Percentiles rank a stretch among this genome's conserved stretches.
phyloP scores from a whole-genome alignment of 2,329 filamentous ascomycete species.

The Sclerotinia spermophila region DNA sequence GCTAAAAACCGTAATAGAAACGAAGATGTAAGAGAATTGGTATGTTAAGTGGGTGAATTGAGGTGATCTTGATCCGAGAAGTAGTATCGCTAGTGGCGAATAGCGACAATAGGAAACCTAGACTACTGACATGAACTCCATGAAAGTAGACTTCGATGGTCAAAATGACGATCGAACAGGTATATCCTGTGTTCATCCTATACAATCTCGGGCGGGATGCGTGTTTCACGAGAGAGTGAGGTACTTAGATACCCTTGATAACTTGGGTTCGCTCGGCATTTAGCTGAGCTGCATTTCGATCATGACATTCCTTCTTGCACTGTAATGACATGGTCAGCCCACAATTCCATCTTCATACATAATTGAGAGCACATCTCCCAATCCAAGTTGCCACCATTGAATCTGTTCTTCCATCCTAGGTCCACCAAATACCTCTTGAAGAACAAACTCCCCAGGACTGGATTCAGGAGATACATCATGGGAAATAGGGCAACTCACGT shows the following conservation, averaged over 20 bases:
- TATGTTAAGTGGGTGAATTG: neutral
- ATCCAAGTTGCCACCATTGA: slow-evolving; percentile 42
- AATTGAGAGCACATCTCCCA: slow-evolving; percentile 38
- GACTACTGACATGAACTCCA: neutral
- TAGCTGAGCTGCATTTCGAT: slow-evolving; percentile 88
- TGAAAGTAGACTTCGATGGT: neutral
- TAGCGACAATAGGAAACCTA: neutral
- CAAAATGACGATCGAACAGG: neutral
- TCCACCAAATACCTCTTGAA: neutral
- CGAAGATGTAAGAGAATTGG: neutral
- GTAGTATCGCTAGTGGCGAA: neutral
- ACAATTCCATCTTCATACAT: slow-evolving; percentile 17
- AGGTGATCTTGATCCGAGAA: neutral
- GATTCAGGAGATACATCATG: neutral
- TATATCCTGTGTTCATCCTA: neutral
- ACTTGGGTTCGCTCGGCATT: slow-evolving; percentile 90
- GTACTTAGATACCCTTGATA: slow-evolving; percentile 77
- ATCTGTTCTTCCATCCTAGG: neutral
- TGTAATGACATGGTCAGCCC: slow-evolving; percentile 35
- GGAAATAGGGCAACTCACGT: slow-evolving; percentile 52
- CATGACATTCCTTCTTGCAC: slow-evolving; percentile 97
- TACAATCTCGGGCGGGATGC: neutral
- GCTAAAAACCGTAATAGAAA: neutral
- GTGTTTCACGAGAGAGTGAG: neutral
- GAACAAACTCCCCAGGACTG: slow-evolving; percentile 27